A percentile compares a stretch with the other conserved stretches of the same genome.
Conservation (phyloP, 2,329 filamentous ascomycete species). For the Colletotrichum tanaceti region DNA sequence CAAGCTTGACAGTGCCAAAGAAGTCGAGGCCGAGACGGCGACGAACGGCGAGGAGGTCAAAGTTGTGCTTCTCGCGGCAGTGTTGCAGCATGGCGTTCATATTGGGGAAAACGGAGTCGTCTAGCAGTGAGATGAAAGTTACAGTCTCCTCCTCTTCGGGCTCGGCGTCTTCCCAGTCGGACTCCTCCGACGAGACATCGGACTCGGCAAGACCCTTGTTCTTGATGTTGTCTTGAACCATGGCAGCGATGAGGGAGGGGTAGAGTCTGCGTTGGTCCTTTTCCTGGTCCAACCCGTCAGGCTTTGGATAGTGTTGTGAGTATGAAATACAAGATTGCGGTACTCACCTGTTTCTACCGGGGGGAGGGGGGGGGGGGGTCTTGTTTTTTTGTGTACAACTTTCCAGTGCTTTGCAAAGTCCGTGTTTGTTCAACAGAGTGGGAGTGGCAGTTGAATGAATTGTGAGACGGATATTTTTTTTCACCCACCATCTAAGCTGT, state of each 20-base stretch:
- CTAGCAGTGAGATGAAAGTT: slow-evolving; percentile 75
- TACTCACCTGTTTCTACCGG: background rate
- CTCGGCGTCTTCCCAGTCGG: slow-evolving; percentile 67
- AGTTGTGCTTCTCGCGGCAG: slow-evolving; percentile 73
- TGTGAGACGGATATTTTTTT: slow-evolving; percentile 14
- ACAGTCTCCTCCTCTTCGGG: slow-evolving; percentile 71
- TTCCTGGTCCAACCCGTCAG: background rate
- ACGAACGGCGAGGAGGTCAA: slow-evolving; percentile 73
- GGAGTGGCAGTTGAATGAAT: background rate
- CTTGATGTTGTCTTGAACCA: slow-evolving; percentile 24
- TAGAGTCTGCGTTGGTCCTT: background rate
- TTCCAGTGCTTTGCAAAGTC: background rate
- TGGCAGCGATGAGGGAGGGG: background rate
- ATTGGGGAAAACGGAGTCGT: slow-evolving; percentile 73
- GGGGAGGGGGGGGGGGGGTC: no score
- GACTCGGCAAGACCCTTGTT: slow-evolving; percentile 23
- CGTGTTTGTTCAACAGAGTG: background rate
- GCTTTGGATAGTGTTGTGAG: background rate
- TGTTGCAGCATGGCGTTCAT: slow-evolving; percentile 74
- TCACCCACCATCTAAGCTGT: background rate
- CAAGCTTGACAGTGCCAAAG: slow-evolving; percentile 77
- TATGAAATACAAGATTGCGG: background rate
- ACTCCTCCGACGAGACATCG: slow-evolving; percentile 53
- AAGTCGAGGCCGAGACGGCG: slow-evolving; percentile 74
- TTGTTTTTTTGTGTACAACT: background rate